These are phyloP conservation scores for Cryomyces antarcticus DNA, from an alignment of 495 filamentous ascomycete genomes.

Conservation along the genomic window DNA sequence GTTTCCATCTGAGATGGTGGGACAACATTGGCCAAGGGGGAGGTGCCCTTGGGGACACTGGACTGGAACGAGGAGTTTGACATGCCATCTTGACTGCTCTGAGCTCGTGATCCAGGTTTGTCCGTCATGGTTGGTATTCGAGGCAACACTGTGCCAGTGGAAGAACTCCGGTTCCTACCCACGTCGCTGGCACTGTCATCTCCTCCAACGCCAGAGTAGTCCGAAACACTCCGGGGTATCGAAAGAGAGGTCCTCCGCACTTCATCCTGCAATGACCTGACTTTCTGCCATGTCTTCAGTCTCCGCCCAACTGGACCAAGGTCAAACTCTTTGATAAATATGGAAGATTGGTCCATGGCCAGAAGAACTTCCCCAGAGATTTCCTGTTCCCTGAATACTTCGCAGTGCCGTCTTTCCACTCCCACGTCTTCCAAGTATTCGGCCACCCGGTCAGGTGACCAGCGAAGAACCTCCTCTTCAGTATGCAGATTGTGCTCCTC, in stretches of 20 bases:
- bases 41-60: neutral
- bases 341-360: conserved; percentile 80
- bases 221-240: conserved; percentile 16
- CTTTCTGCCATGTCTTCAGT: conserved; percentile 87
- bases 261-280: conserved; percentile 75
- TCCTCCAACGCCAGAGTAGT: conserved; percentile 5
- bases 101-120: neutral
- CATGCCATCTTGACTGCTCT: neutral
- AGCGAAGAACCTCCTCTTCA: conserved; percentile 26
- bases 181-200: conserved; percentile 9
- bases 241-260: conserved; percentile 30
- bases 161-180: conserved; percentile 18
- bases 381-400: conserved; percentile 89
- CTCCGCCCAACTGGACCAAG: conserved; percentile 75
- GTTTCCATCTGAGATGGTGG: neutral
- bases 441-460: conserved; percentile 62
- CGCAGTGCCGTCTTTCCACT: conserved; percentile 69
- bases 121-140: conserved; percentile 20
- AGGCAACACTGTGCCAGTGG: conserved; percentile 32
- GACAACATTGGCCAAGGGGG: neutral
- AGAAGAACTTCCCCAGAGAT: conserved; percentile 84
- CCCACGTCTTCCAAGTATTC: conserved; percentile 64
- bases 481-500: conserved; percentile 22
- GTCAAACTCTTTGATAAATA: conserved; percentile 90
- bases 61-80: neutral